phyloP scores from a whole-genome alignment of 345 rosid genomes.

The sweet orange (Citrus sinensis) region DVS_A1.0 CM039164.1:22937501-22938000 shows the following conservation, averaged over 20 bases:
- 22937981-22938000: neutral
- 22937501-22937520: too few species aligned
- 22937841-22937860: neutral
- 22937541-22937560: neutral
- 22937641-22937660: neutral
- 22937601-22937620: neutral
- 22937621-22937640: neutral
- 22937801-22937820: neutral
- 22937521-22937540: neutral
- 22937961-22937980: neutral
- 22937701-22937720: neutral
- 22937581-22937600: neutral
- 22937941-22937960: neutral
- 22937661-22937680: neutral
- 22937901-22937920: neutral
- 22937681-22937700: neutral
- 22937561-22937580: neutral
- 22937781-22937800: conserved; percentile 14
- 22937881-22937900: neutral
- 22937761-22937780: conserved; percentile 23
- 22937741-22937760: conserved; percentile 10
- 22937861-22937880: neutral
- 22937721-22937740: neutral
- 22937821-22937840: neutral
- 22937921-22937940: neutral